A percentile compares a stretch with the other conserved stretches of the same genome.
phyloP scores from a whole-genome alignment of 208 protist genomes.

The Trypanosoma mega region DNA sequence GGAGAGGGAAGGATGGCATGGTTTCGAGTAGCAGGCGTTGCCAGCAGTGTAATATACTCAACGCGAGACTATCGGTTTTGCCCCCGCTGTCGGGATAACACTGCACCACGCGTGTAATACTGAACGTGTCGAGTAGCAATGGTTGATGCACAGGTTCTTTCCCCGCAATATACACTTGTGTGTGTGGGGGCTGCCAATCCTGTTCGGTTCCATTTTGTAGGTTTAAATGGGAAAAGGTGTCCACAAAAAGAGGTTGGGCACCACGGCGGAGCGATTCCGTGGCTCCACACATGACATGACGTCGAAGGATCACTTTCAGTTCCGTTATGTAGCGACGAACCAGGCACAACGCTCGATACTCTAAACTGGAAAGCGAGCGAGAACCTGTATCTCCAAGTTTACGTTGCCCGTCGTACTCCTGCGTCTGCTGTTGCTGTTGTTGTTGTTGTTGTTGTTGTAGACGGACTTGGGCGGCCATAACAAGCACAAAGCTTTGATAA shows the following conservation, averaged over 20 bases:
- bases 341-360: conserved; percentile 42
- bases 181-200: conserved; percentile 14
- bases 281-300: conserved; percentile 57
- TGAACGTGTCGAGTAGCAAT: conserved; percentile 55
- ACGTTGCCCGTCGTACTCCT: background rate
- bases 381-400: too few species aligned
- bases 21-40: conserved; percentile 23
- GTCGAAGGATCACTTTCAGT: conserved; percentile 44
- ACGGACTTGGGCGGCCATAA: background rate
- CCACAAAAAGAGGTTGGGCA: conserved; percentile 44
- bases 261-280: conserved; percentile 58
- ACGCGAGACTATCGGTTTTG: conserved; percentile 8
- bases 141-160: conserved; percentile 78
- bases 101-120: conserved; percentile 65
- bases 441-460: too few species aligned
- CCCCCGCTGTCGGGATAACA: conserved; percentile 50
- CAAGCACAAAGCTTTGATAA: background rate
- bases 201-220: background rate
- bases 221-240: conserved; percentile 7
- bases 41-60: conserved; percentile 18
- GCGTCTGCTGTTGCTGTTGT: background rate
- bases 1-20: too few species aligned
- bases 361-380: conserved; percentile 30
- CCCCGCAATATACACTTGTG: conserved; percentile 51
- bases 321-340: conserved; percentile 35